Evolutionary conservation across 768 basidiomycete species (phyloP).

Genomic region (Sarcodon aspratus): DNA sequence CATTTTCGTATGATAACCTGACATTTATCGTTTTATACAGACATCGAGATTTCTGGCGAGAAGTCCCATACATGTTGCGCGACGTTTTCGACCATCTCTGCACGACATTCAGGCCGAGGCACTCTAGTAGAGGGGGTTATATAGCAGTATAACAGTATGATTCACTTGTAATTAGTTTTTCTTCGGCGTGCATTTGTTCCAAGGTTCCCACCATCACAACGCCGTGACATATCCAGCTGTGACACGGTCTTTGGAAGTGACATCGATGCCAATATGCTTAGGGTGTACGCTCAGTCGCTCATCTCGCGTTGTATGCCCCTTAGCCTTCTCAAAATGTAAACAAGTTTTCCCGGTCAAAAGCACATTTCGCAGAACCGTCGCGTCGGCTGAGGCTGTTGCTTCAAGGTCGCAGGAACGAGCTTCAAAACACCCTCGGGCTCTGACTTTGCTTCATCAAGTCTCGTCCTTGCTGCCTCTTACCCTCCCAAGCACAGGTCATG

Average conservation of each 20-base stretch:
- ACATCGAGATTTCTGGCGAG: constrained; percentile 85
- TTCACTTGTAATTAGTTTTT: background rate
- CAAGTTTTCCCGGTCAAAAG: too few species aligned
- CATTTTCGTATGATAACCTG: constrained; percentile 2
- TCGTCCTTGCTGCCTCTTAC: constrained; percentile 32
- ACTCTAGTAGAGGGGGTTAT: constrained; percentile 60
- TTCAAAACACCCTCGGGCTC: background rate
- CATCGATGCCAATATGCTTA: too few species aligned
- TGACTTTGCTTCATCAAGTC: constrained; percentile 40
- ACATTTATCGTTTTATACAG: constrained; percentile 23
- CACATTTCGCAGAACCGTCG: too few species aligned
- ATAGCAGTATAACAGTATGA: constrained; percentile 46
- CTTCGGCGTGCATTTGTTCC: background rate
- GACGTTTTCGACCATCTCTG: constrained; percentile 74
- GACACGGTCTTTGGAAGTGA: too few species aligned
- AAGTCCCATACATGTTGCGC: constrained; percentile 76
- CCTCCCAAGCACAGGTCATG: constrained; percentile 13
- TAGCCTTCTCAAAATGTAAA: too few species aligned
- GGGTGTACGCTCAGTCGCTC: too few species aligned
- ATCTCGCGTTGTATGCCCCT: too few species aligned
- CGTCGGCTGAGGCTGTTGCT: too few species aligned
- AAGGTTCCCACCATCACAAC: background rate
- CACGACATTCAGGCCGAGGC: constrained; percentile 57
- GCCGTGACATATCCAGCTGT: background rate
- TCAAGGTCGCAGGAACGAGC: too few species aligned